phyloP scores from a whole-genome alignment of 805 yeast species.

The Metschnikowia peoriensis region DNA sequence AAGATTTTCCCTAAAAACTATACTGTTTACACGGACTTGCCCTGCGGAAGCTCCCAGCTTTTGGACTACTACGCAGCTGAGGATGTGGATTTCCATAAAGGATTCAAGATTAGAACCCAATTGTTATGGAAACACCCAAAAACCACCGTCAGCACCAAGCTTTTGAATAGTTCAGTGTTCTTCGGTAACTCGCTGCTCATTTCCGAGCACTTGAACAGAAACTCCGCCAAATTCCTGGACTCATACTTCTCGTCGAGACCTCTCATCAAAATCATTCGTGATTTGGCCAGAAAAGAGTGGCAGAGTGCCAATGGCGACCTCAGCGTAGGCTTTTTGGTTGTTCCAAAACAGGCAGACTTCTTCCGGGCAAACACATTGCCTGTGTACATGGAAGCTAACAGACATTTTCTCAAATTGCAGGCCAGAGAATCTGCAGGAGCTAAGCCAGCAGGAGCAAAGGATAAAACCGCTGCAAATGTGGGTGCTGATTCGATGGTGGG shows the following conservation, averaged over 20 bases:
- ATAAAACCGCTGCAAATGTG: conserved; percentile 64
- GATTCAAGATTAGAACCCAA: conserved; percentile 76
- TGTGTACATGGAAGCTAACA: conserved; percentile 86
- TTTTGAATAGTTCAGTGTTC: conserved; percentile 69
- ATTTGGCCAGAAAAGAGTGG: conserved; percentile 91
- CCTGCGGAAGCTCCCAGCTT: conserved; percentile 46
- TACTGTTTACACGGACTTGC: conserved; percentile 57
- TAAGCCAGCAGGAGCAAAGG: conserved; percentile 36
- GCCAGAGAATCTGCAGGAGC: conserved; percentile 42
- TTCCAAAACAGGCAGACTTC: conserved; percentile 70
- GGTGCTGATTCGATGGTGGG: conserved; percentile 89
- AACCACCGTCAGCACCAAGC: conserved; percentile 69
- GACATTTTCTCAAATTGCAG: conserved; percentile 65
- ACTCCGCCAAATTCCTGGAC: conserved; percentile 32
- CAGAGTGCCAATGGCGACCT: conserved; percentile 59
- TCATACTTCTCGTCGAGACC: conserved; percentile 46
- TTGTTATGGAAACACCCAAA: conserved; percentile 87
- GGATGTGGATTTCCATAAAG: conserved; percentile 68
- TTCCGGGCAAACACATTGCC: conserved; percentile 75
- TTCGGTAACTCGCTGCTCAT: conserved; percentile 46
- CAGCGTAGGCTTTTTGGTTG: conserved; percentile 63
- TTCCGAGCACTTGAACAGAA: conserved; percentile 47
- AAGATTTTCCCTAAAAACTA: conserved; percentile 59
- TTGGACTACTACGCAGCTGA: conserved; percentile 72
- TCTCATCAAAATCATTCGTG: conserved; percentile 70